Conservation (phyloP, 805 yeast species). For the Cyberlindnera misumaiensis region DNA sequence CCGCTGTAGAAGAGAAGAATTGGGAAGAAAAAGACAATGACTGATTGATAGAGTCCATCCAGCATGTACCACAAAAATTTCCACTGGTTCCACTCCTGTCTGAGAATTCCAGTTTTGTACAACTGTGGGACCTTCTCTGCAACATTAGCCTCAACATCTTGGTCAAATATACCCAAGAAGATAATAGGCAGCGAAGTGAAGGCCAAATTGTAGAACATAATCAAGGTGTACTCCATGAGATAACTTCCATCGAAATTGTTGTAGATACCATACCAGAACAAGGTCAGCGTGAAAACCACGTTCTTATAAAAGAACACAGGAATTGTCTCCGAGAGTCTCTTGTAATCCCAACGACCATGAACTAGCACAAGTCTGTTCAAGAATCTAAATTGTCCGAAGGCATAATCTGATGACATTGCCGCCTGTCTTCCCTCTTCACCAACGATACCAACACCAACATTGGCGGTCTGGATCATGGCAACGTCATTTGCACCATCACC, state of each 20-base stretch:
- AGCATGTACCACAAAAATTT: constrained; percentile 70
- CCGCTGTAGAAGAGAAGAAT: constrained; percentile 44
- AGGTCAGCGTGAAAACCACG: constrained; percentile 63
- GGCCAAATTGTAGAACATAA: constrained; percentile 78
- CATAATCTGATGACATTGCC: constrained; percentile 82
- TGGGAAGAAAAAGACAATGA: constrained; percentile 67
- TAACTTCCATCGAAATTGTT: constrained; percentile 75
- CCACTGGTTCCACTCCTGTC: constrained; percentile 61
- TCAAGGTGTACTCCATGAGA: constrained; percentile 68
- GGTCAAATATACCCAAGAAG: constrained; percentile 71
- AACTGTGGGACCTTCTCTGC: constrained; percentile 69
- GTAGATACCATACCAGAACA: constrained; percentile 76
- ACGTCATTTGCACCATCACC: constrained; percentile 90
- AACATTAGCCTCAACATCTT: constrained; percentile 66
- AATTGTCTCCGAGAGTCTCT: constrained; percentile 74
- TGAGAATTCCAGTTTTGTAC: constrained; percentile 63
- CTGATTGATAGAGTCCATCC: constrained; percentile 73
- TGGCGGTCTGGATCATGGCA: constrained; percentile 85
- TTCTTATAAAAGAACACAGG: constrained; percentile 78
- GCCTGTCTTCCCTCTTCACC: constrained; percentile 91
- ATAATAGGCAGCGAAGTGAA: constrained; percentile 78
- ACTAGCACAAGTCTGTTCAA: constrained; percentile 59
- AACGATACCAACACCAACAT: constrained; percentile 65
- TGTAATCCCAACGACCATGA: constrained; percentile 85
- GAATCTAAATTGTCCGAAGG: constrained; percentile 74